phyloP scores from a whole-genome alignment of 2,329 filamentous ascomycete genomes.

The Fusarium aywerte region DNA sequence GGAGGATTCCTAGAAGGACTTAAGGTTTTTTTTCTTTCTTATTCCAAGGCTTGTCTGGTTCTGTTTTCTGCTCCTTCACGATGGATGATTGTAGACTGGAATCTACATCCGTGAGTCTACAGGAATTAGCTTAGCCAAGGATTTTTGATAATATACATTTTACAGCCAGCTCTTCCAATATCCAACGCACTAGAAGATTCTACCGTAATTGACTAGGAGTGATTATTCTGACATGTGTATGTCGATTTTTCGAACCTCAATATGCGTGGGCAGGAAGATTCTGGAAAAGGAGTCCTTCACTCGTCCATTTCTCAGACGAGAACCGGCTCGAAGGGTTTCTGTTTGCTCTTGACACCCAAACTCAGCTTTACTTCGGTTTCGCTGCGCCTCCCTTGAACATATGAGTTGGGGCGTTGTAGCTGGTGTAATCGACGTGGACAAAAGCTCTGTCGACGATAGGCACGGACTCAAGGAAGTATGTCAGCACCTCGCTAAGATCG shows the following conservation, averaged over 20 bases:
- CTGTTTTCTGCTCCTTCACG: neutral
- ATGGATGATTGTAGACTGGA: neutral
- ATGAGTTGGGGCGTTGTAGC: conserved; percentile 70
- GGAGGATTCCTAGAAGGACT: neutral
- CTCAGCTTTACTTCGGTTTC: conserved; percentile 38
- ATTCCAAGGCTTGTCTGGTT: conserved; percentile 5
- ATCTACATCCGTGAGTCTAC: neutral
- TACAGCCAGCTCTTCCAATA: conserved; percentile 8
- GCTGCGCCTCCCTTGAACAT: conserved; percentile 55
- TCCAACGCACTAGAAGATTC: neutral
- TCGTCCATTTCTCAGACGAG: neutral
- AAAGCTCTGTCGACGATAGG: conserved; percentile 80
- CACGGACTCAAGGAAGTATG: conserved; percentile 86
- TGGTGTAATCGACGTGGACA: conserved; percentile 73
- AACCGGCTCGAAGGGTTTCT: neutral
- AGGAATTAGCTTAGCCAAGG: conserved; percentile 11
- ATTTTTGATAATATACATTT: conserved; percentile 28
- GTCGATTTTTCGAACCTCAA: neutral
- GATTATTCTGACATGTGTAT: neutral
- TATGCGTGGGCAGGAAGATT: neutral
- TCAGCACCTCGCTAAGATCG: conserved; percentile 79
- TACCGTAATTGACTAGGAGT: neutral
- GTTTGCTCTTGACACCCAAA: neutral
- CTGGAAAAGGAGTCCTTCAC: neutral
- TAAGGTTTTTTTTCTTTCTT: neutral